Conservation (phyloP, 2,329 filamentous ascomycete genomes). For the Alternaria sp. region DNA sequence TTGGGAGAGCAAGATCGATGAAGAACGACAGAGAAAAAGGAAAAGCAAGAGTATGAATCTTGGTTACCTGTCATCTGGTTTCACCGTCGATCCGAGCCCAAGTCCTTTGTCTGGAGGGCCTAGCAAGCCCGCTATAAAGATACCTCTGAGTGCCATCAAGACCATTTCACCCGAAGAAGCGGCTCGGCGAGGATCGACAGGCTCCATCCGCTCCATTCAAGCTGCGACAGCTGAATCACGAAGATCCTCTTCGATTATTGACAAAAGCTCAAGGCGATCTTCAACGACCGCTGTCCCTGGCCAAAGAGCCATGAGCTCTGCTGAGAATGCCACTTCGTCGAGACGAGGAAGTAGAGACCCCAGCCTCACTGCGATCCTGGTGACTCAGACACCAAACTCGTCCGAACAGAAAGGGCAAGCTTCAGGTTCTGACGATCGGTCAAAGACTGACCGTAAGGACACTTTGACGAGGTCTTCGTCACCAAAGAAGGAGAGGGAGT, state of each 20-base stretch:
- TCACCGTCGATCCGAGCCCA: slow-evolving; percentile 38
- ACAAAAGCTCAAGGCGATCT: slow-evolving; percentile 38
- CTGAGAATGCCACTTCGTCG: slow-evolving; percentile 44
- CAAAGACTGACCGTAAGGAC: slow-evolving; percentile 38
- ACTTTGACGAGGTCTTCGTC: slow-evolving; percentile 35
- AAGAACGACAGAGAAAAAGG: slow-evolving; percentile 63
- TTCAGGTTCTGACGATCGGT: slow-evolving; percentile 18
- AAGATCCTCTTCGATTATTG: slow-evolving; percentile 38
- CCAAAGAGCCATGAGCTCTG: slow-evolving; percentile 24
- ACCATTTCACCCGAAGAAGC: slow-evolving; percentile 21
- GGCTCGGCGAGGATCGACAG: slow-evolving; percentile 35
- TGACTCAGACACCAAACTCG: slow-evolving; percentile 45
- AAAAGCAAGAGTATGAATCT: slow-evolving; percentile 36
- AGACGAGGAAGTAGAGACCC: slow-evolving; percentile 48
- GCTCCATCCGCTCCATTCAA: slow-evolving; percentile 27
- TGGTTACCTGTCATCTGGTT: slow-evolving; percentile 28
- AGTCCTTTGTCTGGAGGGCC: slow-evolving; percentile 43
- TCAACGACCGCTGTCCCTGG: slow-evolving; percentile 34
- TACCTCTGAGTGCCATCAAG: slow-evolving; percentile 16
- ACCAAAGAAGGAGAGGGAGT: slow-evolving; percentile 34
- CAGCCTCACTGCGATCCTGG: slow-evolving; percentile 48
- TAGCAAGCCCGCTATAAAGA: slow-evolving; percentile 10
- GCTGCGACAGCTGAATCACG: slow-evolving; percentile 28
- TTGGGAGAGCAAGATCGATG: slow-evolving; percentile 72
- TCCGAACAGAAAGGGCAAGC: slow-evolving; percentile 31